These are phyloP conservation scores for Linnemannia hyalina DNA, from an alignment of 192 early-diverging fungal species.

Conservation along the genomic window DNA sequence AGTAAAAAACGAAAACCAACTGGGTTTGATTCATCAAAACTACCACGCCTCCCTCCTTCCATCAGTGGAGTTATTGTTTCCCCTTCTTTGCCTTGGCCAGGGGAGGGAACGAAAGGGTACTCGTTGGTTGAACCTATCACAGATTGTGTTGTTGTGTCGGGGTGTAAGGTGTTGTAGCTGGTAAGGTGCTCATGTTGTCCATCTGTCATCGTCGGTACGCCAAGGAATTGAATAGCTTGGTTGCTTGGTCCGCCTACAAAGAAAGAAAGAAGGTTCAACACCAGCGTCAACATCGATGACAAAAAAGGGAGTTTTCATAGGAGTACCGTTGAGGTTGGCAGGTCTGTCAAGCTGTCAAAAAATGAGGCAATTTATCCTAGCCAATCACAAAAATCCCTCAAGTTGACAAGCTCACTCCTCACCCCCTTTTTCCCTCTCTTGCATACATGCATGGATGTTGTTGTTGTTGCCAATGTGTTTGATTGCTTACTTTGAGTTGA, in stretches of 20 bases:
- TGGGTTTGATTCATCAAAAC: background rate
- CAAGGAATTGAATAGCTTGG: conserved; percentile 52
- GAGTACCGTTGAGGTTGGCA: conserved; percentile 17
- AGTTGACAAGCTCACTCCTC: background rate
- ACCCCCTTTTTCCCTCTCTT: background rate
- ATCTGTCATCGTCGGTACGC: conserved; percentile 47
- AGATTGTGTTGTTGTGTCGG: background rate
- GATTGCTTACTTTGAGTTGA: conserved; percentile 42
- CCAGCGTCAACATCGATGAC: background rate
- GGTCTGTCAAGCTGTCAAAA: conserved; percentile 32
- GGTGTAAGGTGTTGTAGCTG: background rate
- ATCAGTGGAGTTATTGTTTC: background rate
- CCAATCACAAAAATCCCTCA: conserved; percentile 7
- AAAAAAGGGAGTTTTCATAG: background rate
- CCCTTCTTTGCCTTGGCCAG: background rate
- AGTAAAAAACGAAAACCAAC: background rate
- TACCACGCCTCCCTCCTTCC: background rate
- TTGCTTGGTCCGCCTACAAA: conserved; percentile 49
- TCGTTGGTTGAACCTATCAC: background rate
- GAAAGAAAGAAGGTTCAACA: background rate
- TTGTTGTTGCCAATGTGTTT: background rate
- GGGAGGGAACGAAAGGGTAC: background rate
- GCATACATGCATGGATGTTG: background rate
- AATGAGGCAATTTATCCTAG: conserved; percentile 33
- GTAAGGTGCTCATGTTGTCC: background rate